A percentile compares a stretch with the other conserved stretches of the same genome.
phyloP scores from a whole-genome alignment of 129 eudicot genomes.

The Heracleum sosnowskyi region DNA sequence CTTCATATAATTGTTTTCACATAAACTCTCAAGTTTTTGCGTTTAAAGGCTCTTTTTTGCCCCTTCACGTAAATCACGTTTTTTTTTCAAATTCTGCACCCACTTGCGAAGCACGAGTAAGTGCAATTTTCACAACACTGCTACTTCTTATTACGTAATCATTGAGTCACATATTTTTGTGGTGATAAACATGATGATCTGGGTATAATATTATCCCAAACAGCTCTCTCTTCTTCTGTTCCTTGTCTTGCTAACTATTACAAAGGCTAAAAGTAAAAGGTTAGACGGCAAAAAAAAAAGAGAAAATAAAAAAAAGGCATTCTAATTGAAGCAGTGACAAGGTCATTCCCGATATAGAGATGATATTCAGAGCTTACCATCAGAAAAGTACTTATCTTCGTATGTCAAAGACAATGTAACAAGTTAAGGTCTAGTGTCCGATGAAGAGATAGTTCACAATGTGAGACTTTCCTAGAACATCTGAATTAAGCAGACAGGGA shows the following conservation, averaged over 20 bases:
- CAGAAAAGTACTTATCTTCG: neutral
- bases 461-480: neutral
- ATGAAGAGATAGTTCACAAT: neutral
- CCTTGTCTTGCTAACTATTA: neutral
- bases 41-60: neutral
- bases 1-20: no score
- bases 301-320: no score
- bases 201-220: no score
- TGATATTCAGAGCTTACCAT: neutral
- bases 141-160: no score
- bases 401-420: neutral
- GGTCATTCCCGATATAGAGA: no score
- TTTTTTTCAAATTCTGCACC: neutral
- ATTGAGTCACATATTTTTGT: neutral
- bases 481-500: neutral
- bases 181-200: neutral
- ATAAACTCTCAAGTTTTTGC: neutral
- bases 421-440: neutral
- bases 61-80: neutral
- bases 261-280: neutral
- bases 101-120: neutral
- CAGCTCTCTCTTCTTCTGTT: no score
- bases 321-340: no score
- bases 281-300: no score
- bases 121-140: neutral